These are phyloP conservation scores for Ceratobasidium sp. DNA, from an alignment of 1,284 basidiomycete genomes.

Conservation along the genomic window DNA sequence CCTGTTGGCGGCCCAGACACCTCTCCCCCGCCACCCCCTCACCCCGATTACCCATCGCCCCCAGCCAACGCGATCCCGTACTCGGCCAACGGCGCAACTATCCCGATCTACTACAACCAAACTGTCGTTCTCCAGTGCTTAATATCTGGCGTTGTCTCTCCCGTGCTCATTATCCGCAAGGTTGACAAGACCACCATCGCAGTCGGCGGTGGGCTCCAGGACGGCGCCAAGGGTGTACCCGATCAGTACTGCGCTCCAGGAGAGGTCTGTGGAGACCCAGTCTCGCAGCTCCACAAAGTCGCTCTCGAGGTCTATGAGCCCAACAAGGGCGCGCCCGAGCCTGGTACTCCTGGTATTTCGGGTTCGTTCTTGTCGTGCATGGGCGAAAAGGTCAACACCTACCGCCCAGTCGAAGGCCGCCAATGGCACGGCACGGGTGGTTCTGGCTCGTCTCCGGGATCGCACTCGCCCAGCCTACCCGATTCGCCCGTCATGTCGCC, in stretches of 20 bases:
- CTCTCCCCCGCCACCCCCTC: constrained; percentile 76
- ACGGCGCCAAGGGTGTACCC: constrained; percentile 80
- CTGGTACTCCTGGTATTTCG: constrained; percentile 72
- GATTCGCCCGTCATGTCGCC: constrained; percentile 72
- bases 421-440: constrained; percentile 63
- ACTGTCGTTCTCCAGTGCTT: constrained; percentile 94
- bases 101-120: constrained; percentile 94
- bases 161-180: constrained; percentile 91
- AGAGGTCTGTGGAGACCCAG: constrained; percentile 91
- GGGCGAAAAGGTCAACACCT: constrained; percentile 88
- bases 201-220: constrained; percentile 84
- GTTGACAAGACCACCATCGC: constrained; percentile 91
- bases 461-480: constrained; percentile 67
- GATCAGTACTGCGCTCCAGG: constrained; percentile 81
- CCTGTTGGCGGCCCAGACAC: constrained; percentile 76
- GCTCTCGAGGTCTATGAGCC: constrained; percentile 87
- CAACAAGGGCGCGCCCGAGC: constrained; percentile 69
- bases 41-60: constrained; percentile 85
- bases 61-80: constrained; percentile 88
- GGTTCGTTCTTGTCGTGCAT: constrained; percentile 86
- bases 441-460: constrained; percentile 54
- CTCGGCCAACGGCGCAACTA: constrained; percentile 77
- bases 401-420: constrained; percentile 81
- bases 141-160: constrained; percentile 91
- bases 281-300: constrained; percentile 94